Conservation (phyloP, 352 stramenopile species). For the Globisporangium paddicum region DNA sequence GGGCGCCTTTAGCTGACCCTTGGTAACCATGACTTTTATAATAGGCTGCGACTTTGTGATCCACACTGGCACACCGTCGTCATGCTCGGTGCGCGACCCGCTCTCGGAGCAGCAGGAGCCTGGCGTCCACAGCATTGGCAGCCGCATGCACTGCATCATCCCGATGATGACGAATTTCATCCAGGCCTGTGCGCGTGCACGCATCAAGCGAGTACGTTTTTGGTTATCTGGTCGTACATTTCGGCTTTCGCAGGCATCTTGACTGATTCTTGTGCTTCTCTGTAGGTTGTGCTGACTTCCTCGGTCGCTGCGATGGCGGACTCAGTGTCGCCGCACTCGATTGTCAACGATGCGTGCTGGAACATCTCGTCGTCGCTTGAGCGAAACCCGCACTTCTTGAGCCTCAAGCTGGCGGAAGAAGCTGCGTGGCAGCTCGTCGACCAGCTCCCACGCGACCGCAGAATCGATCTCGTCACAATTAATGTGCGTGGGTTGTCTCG, state of each 20-base stretch:
- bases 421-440: slow-evolving; percentile 86
- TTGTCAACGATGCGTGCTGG: slow-evolving; percentile 83
- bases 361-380: slow-evolving; percentile 83
- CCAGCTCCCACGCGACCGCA: slow-evolving; percentile 71
- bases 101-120: slow-evolving; percentile 82
- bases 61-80: slow-evolving; percentile 83
- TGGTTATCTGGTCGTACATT: background rate
- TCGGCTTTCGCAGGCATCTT: background rate
- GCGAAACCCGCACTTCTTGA: slow-evolving; percentile 85
- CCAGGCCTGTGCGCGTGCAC: slow-evolving; percentile 71
- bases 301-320: slow-evolving; percentile 86
- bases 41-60: slow-evolving; percentile 84
- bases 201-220: slow-evolving; percentile 58
- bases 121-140: slow-evolving; percentile 85
- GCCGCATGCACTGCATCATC: slow-evolving; percentile 89
- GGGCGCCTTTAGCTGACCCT: background rate
- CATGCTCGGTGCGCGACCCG: slow-evolving; percentile 81
- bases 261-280: background rate
- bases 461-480: slow-evolving; percentile 85
- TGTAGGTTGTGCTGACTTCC: slow-evolving; percentile 72
- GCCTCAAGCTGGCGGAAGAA: slow-evolving; percentile 84
- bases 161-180: slow-evolving; percentile 93
- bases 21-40: background rate
- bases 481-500: slow-evolving; percentile 37
- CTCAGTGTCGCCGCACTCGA: slow-evolving; percentile 63